Evolutionary conservation across 768 basidiomycete genomes (phyloP).

Genomic region (Suillus plorans): DNA sequence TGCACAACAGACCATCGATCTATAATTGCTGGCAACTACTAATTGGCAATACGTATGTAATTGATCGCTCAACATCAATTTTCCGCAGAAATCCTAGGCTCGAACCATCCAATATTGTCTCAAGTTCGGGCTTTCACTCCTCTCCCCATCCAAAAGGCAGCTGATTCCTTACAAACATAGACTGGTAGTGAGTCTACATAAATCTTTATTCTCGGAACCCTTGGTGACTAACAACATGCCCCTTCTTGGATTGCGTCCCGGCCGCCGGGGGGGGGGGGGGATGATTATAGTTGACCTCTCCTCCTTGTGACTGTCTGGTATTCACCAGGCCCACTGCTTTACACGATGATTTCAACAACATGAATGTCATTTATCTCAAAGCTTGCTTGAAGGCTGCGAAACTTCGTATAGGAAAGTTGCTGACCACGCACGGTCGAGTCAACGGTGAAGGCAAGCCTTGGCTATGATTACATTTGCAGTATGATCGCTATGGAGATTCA

Average conservation of each 20-base stretch:
- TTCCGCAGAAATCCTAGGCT: slow-evolving; percentile 22
- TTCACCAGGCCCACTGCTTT: background rate
- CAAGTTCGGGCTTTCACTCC: background rate
- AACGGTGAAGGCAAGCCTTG: background rate
- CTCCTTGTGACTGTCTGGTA: background rate
- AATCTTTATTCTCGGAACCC: slow-evolving; percentile 28
- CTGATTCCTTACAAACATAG: background rate
- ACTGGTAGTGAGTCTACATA: slow-evolving; percentile 12
- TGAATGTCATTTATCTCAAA: background rate
- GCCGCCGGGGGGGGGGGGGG: too few relatives aligned
- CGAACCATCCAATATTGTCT: background rate
- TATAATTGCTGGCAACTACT: background rate
- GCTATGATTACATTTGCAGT: background rate
- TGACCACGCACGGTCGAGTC: background rate
- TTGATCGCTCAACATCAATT: slow-evolving; percentile 23
- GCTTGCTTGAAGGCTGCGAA: background rate
- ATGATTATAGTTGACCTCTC: too few relatives aligned
- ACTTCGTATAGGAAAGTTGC: background rate
- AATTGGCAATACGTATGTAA: background rate
- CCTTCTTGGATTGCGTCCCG: background rate
- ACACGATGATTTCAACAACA: background rate
- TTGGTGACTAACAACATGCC: background rate
- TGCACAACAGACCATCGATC: slow-evolving; percentile 46
- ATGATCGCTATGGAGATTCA: background rate
- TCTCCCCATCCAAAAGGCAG: background rate